A percentile compares a stretch with the other conserved stretches of the same genome.
phyloP scores from a whole-genome alignment of 2,329 filamentous ascomycete species.

The Penicillium palitans region DNA sequence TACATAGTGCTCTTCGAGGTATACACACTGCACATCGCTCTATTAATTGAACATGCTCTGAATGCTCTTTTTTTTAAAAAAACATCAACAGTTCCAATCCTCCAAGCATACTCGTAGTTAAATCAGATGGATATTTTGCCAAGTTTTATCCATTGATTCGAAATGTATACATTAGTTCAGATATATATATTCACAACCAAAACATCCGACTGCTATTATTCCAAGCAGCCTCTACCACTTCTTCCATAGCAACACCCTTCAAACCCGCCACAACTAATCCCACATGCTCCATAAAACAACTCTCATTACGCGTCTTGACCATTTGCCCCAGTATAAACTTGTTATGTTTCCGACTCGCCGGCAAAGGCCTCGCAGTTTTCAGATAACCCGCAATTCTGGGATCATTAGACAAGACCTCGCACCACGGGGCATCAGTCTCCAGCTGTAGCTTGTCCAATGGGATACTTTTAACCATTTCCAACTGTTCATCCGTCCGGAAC shows the following conservation, averaged over 20 bases:
- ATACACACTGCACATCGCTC: background rate
- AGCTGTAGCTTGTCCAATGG: conserved; percentile 48
- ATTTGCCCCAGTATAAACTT: conserved; percentile 50
- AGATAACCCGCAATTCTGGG: conserved; percentile 46
- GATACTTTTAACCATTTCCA: conserved; percentile 47
- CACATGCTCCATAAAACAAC: conserved; percentile 51
- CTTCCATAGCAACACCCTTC: conserved; percentile 46
- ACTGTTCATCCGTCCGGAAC: conserved; percentile 41
- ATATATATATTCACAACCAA: conserved; percentile 8
- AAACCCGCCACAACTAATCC: conserved; percentile 52
- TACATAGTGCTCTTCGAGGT: background rate
- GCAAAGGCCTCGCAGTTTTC: conserved; percentile 39
- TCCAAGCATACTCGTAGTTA: background rate
- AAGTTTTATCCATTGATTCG: too few species aligned
- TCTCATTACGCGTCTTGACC: conserved; percentile 53
- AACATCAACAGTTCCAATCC: background rate
- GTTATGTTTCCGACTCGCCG: conserved; percentile 51
- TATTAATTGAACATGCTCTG: background rate
- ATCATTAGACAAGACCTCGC: conserved; percentile 43
- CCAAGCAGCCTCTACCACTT: conserved; percentile 46
- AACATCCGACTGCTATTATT: conserved; percentile 41
- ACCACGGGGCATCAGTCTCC: conserved; percentile 54
- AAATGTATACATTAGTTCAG: background rate
- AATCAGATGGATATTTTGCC: too few species aligned
- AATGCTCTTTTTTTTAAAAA: too few species aligned